phyloP scores from a whole-genome alignment of 768 basidiomycete species.

The Podaxis sp. region DNA sequence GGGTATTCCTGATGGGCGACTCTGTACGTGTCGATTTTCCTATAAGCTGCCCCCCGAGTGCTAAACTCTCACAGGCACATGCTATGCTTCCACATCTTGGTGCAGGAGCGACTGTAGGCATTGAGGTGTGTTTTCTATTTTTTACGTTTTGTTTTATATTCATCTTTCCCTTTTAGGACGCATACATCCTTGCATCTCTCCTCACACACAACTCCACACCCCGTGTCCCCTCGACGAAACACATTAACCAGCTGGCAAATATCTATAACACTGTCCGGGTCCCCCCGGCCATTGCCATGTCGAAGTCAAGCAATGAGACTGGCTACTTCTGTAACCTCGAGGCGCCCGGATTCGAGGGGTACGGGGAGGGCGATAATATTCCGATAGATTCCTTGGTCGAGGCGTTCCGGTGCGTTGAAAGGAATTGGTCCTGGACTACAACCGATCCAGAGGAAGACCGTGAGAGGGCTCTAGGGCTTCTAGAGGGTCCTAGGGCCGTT shows the following conservation, averaged over 20 bases:
- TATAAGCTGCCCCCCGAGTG: not conserved
- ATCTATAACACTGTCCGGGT: conserved; percentile 26
- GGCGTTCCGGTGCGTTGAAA: conserved; percentile 18
- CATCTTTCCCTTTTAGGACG: conserved; percentile 35
- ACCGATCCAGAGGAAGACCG: conserved; percentile 25
- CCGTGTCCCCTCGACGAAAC: conserved; percentile 19
- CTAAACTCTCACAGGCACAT: conserved; percentile 29
- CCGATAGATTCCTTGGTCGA: conserved; percentile 19
- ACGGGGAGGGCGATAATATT: conserved; percentile 25
- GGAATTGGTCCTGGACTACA: conserved; percentile 26
- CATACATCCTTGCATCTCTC: conserved; percentile 35
- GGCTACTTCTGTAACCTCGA: conserved; percentile 15
- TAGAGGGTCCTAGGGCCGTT: not conserved
- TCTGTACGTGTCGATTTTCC: conserved; percentile 16
- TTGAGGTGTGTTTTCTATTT: conserved; percentile 31
- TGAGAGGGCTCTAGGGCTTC: conserved; percentile 18
- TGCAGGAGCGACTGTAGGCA: conserved; percentile 47
- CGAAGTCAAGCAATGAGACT: conserved; percentile 13
- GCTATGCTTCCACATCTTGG: conserved; percentile 48
- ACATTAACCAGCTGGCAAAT: conserved; percentile 19
- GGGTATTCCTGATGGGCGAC: conserved; percentile 24
- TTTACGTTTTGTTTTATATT: conserved; percentile 24
- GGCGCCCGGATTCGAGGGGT: conserved; percentile 25
- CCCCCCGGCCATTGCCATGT: conserved; percentile 25
- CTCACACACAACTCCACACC: conserved; percentile 33